Percentiles rank a stretch among this genome's conserved stretches.
phyloP scores from a whole-genome alignment of 441 rosid genomes.

The Populus hybrid region DNA sequence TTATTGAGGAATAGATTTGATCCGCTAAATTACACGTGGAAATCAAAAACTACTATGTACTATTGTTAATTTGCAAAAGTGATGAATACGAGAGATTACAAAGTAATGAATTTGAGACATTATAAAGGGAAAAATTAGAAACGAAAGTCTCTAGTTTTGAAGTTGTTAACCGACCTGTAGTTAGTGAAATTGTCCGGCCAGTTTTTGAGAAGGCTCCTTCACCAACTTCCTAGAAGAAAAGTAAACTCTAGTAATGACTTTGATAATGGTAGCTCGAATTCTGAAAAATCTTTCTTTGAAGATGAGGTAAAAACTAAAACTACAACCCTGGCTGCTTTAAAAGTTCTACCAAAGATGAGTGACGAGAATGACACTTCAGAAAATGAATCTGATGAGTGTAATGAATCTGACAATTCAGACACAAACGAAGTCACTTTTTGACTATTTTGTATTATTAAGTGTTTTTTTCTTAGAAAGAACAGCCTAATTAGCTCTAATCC shows the following conservation, averaged over 20 bases:
- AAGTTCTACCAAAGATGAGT: not conserved
- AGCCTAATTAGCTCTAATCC: not conserved
- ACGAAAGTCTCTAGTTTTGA: not conserved
- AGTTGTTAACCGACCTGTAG: not conserved
- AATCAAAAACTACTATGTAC: too few relatives aligned
- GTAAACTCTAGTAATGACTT: not conserved
- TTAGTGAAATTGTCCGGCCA: not conserved
- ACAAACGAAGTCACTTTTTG: not conserved
- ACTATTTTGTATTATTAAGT: too few relatives aligned
- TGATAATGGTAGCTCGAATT: not conserved
- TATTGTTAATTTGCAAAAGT: too few relatives aligned
- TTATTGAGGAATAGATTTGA: too few relatives aligned
- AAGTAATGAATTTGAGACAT: too few relatives aligned
- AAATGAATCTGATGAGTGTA: not conserved
- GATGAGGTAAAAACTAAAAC: not conserved
- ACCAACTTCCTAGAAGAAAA: not conserved
- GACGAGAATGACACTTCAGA: not conserved
- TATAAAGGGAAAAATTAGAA: too few relatives aligned
- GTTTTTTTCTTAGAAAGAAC: not conserved
- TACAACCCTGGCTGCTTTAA: not conserved
- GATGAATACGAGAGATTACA: too few relatives aligned
- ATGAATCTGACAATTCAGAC: not conserved
- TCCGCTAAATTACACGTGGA: too few relatives aligned
- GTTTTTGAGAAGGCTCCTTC: not conserved
- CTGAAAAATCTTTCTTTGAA: not conserved